Evolutionary conservation across 495 filamentous ascomycete genomes (phyloP).

Genomic region (Penicillium coffeae): DNA sequence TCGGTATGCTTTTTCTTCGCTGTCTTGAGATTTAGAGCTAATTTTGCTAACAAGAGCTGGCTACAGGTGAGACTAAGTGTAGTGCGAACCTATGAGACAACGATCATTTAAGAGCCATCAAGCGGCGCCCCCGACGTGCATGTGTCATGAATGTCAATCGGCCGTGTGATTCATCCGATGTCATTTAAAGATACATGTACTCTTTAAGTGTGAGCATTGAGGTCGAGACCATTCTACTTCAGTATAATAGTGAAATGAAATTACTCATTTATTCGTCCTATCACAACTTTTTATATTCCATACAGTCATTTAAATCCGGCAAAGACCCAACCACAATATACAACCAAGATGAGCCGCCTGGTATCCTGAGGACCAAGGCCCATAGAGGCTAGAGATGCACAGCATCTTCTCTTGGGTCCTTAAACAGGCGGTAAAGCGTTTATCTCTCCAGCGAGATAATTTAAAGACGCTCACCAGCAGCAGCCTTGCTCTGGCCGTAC

Average conservation of each 20-base stretch:
- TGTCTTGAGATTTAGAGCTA: conserved; percentile 2
- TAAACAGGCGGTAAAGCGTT: not conserved
- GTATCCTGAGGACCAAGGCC: conserved; percentile 5
- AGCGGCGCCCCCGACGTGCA: no score
- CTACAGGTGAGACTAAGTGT: not conserved
- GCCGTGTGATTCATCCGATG: no score
- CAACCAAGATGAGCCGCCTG: conserved; percentile 9
- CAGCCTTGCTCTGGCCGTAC: conserved; percentile 69
- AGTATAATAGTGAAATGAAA: not conserved
- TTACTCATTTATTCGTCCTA: not conserved
- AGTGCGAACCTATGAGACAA: conserved; percentile 12
- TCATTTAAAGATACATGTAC: no score
- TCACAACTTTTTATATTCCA: conserved; percentile 15
- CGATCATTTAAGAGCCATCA: no score
- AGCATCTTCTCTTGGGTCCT: conserved; percentile 13
- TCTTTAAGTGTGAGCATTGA: no score
- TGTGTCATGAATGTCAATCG: no score
- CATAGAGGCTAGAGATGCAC: conserved; percentile 19
- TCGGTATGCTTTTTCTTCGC: conserved; percentile 21
- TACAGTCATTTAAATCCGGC: conserved; percentile 25
- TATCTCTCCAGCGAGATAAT: conserved; percentile 1
- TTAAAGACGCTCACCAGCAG: conserved; percentile 49
- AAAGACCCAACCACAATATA: conserved; percentile 8
- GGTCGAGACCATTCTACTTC: not conserved
- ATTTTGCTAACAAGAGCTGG: not conserved